Conservation (phyloP, 108 stramenopile genomes). For the Asterionellopsis glacialis region DNA sequence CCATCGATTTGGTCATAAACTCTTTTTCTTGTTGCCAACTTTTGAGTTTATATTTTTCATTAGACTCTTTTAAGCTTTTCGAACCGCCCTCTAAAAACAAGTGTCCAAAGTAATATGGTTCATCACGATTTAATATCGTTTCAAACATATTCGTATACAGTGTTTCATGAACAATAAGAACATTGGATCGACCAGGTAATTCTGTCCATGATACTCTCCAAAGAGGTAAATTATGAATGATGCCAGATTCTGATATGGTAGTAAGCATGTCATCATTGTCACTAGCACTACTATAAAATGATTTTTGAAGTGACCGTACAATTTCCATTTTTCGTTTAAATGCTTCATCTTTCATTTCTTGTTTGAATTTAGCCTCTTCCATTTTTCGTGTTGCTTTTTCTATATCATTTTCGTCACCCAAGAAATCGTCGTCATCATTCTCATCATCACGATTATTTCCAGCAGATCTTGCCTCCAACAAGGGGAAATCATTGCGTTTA, state of each 20-base stretch:
- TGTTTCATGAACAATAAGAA: conserved; percentile 64
- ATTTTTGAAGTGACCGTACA: conserved; percentile 32
- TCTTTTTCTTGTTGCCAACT: conserved; percentile 34
- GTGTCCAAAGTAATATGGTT: conserved; percentile 64
- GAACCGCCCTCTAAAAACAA: conserved; percentile 40
- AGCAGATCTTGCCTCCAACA: no score
- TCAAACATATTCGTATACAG: conserved; percentile 80
- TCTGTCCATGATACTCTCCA: conserved; percentile 74
- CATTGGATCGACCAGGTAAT: conserved; percentile 72
- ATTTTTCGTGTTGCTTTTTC: no score
- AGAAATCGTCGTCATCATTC: no score
- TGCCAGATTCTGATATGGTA: conserved; percentile 26
- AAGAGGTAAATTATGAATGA: conserved; percentile 43
- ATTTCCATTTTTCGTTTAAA: conserved; percentile 23
- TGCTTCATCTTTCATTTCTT: conserved; percentile 15
- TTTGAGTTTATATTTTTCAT: conserved; percentile 17
- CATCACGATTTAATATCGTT: conserved; percentile 29
- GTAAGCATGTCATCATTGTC: neutral
- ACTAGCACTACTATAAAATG: conserved; percentile 13
- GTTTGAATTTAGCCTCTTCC: neutral
- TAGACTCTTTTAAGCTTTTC: conserved; percentile 9
- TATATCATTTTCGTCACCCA: no score
- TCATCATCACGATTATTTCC: no score
- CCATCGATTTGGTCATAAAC: conserved; percentile 1
- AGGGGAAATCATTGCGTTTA: no score